These are phyloP conservation scores for Neurospora sp. DNA, from an alignment of 495 filamentous ascomycete species.

Conservation along the genomic window DNA sequence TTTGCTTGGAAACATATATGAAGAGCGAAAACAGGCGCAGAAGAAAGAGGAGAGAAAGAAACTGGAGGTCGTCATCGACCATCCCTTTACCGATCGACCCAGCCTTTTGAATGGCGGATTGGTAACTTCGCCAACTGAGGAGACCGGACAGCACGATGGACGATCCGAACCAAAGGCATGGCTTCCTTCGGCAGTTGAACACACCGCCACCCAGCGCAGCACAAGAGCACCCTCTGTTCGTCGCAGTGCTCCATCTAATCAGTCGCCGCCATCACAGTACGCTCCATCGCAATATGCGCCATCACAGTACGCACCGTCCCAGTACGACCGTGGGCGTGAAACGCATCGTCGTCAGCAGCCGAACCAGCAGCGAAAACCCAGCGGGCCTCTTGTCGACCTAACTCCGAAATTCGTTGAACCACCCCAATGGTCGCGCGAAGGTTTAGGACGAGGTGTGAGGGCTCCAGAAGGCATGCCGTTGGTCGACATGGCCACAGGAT, in stretches of 20 bases:
- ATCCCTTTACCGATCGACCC: conserved; percentile 40
- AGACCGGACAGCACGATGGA: background rate
- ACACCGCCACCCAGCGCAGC: conserved; percentile 26
- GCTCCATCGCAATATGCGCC: background rate
- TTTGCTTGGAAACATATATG: conserved; percentile 34
- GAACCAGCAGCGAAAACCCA: conserved; percentile 32
- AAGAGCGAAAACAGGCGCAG: conserved; percentile 27
- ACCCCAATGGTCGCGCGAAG: conserved; percentile 51
- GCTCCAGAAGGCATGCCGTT: conserved; percentile 51
- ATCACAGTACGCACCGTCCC: background rate
- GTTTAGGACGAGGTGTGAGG: conserved; percentile 57
- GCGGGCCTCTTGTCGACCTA: conserved; percentile 55
- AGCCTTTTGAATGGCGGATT: conserved; percentile 35
- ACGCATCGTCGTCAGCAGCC: conserved; percentile 12
- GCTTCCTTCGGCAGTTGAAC: conserved; percentile 37
- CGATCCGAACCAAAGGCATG: conserved; percentile 22
- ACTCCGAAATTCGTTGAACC: conserved; percentile 64
- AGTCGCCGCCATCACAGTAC: background rate
- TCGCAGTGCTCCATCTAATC: conserved; percentile 9
- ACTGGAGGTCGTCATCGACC: conserved; percentile 7
- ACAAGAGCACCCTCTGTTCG: conserved; percentile 6
- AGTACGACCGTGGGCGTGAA: background rate
- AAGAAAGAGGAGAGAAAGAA: conserved; percentile 7
- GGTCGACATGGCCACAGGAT: conserved; percentile 43
- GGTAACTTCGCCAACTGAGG: background rate